These are phyloP conservation scores for Wallacemonas rigidus DNA, from an alignment of 208 protist species.

Conservation along the genomic window DNA sequence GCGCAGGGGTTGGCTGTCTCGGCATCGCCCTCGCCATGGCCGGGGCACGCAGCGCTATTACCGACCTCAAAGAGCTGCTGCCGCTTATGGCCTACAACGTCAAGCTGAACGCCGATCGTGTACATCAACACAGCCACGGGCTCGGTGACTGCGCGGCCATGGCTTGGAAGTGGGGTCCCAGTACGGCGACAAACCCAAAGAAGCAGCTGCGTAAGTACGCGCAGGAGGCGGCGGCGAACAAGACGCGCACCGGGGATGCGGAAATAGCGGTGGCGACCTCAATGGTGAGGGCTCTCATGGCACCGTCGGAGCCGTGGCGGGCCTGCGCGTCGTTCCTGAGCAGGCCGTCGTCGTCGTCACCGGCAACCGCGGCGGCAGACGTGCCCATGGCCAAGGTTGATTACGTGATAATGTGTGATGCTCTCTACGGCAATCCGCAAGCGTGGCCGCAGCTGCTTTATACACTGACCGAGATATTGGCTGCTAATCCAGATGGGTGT, in stretches of 20 bases:
- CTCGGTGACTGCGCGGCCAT: conserved; percentile 55
- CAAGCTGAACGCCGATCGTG: conserved; percentile 43
- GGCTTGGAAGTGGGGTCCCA: conserved; percentile 81
- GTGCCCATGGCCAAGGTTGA: conserved; percentile 27
- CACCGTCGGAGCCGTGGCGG: conserved; percentile 40
- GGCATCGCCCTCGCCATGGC: conserved; percentile 88
- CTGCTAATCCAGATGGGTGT: conserved; percentile 51
- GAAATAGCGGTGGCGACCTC: background rate
- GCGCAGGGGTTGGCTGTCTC: conserved; percentile 85
- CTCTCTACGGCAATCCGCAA: conserved; percentile 87
- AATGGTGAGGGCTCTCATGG: conserved; percentile 25
- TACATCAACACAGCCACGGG: conserved; percentile 39
- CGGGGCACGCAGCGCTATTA: conserved; percentile 66
- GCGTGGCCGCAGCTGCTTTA: conserved; percentile 85
- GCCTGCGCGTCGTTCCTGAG: conserved; percentile 30
- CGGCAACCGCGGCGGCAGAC: background rate
- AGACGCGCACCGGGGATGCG: background rate
- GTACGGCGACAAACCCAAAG: conserved; percentile 30
- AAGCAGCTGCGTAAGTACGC: conserved; percentile 40
- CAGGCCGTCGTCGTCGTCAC: background rate
- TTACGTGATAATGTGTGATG: conserved; percentile 84
- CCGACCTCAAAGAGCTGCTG: conserved; percentile 85
- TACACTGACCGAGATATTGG: conserved; percentile 77
- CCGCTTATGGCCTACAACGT: conserved; percentile 85
- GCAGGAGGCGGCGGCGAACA: conserved; percentile 22